These are phyloP conservation scores for Aureobasidium namibiae DNA, from an alignment of 2,329 filamentous ascomycete genomes.

Conservation along the genomic window DNA sequence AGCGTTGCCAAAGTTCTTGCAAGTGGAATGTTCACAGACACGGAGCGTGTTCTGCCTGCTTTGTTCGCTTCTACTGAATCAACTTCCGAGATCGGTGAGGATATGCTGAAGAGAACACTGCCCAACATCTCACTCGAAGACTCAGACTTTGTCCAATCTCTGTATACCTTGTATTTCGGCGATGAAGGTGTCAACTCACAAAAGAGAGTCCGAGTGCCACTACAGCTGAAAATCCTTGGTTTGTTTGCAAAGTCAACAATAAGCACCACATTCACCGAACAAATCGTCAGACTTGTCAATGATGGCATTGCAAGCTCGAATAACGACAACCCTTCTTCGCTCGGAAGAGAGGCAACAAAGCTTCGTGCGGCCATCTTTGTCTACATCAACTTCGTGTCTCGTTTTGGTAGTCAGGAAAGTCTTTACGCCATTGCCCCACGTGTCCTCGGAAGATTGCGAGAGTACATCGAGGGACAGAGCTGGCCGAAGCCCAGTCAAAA, in stretches of 20 bases:
- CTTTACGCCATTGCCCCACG: slow-evolving; percentile 59
- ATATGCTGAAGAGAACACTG: slow-evolving; percentile 71
- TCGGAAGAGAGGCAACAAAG: slow-evolving; percentile 67
- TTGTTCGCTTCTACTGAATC: slow-evolving; percentile 76
- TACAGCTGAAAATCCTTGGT: slow-evolving; percentile 68
- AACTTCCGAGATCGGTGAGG: slow-evolving; percentile 77
- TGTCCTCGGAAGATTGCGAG: slow-evolving; percentile 59
- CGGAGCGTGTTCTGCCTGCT: slow-evolving; percentile 75
- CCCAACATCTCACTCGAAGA: slow-evolving; percentile 66
- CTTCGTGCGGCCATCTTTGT: slow-evolving; percentile 75
- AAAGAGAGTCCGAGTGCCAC: slow-evolving; percentile 51
- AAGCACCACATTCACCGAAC: slow-evolving; percentile 60
- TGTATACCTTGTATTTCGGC: slow-evolving; percentile 69
- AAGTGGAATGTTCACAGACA: slow-evolving; percentile 76
- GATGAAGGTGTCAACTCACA: slow-evolving; percentile 37
- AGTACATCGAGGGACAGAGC: slow-evolving; percentile 70
- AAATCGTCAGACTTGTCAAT: slow-evolving; percentile 62
- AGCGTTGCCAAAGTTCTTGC: slow-evolving; percentile 64
- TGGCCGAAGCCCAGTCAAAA: slow-evolving; percentile 61
- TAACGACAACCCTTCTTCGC: slow-evolving; percentile 30
- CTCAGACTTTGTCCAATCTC: slow-evolving; percentile 48
- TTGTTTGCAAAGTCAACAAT: slow-evolving; percentile 68
- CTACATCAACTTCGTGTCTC: slow-evolving; percentile 79
- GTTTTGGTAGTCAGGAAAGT: slow-evolving; percentile 55
- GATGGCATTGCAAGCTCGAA: slow-evolving; percentile 46